A percentile compares a stretch with the other conserved stretches of the same genome.
Evolutionary conservation across 257 asterid genomes (phyloP).

Genomic region (Salvia rosmarinus): DNA sequence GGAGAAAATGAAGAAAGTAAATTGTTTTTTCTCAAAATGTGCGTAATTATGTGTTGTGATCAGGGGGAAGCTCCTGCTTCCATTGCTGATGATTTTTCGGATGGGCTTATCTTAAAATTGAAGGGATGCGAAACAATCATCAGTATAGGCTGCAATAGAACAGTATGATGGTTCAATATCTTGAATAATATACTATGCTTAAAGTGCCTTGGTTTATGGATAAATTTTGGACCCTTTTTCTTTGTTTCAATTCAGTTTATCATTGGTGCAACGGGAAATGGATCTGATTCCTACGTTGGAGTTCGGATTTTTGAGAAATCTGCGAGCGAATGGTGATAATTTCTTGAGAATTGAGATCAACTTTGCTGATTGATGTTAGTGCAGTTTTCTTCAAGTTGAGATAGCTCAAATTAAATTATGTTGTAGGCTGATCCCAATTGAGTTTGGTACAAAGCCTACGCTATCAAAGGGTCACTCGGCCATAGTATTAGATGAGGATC

Average conservation of each 20-base stretch:
- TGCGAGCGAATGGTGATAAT: constrained; percentile 56
- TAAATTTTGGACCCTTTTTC: constrained; percentile 29
- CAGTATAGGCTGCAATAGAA: constrained; percentile 53
- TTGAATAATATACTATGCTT: constrained; percentile 35
- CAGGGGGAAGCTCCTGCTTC: constrained; percentile 96
- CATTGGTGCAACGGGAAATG: constrained; percentile 57
- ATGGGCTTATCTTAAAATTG: constrained; percentile 50
- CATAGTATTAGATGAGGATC: constrained; percentile 60
- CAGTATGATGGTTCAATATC: constrained; percentile 52
- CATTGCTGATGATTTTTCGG: constrained; percentile 48
- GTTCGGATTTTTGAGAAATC: constrained; percentile 63
- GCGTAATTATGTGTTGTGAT: constrained; percentile 37
- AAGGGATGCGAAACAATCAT: constrained; percentile 53
- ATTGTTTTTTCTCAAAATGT: neutral
- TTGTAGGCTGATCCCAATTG: constrained; percentile 68
- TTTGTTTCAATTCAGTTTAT: constrained; percentile 56
- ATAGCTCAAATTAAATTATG: neutral
- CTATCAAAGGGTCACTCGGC: constrained; percentile 65
- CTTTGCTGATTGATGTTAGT: neutral
- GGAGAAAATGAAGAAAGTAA: neutral
- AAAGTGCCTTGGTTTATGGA: constrained; percentile 28
- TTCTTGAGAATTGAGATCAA: constrained; percentile 13
- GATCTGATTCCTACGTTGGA: constrained; percentile 37
- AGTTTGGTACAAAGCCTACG: constrained; percentile 74
- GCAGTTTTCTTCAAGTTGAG: constrained; percentile 3